These are phyloP conservation scores for Stemphylium vesicarium DNA, from an alignment of 2,329 filamentous ascomycete genomes.

Conservation along the genomic window DNA sequence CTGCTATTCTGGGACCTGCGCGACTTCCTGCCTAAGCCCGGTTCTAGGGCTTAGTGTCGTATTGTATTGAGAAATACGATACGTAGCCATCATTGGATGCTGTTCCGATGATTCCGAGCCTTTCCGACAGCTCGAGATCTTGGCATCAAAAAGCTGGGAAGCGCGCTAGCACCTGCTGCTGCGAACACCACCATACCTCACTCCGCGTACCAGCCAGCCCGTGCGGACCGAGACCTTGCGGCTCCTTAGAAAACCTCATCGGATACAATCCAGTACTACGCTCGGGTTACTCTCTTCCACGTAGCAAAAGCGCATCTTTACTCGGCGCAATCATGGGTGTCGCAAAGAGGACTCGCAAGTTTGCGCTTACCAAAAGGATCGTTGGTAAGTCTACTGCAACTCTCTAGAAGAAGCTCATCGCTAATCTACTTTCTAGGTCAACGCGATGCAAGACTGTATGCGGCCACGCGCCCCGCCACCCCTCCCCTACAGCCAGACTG, in stretches of 20 bases:
- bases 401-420: neutral
- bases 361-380: slow-evolving; percentile 79
- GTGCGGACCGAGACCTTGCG: neutral
- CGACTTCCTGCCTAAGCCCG: neutral
- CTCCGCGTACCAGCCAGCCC: neutral
- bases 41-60: slow-evolving; percentile 1
- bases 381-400: slow-evolving; percentile 60
- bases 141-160: slow-evolving; percentile 14
- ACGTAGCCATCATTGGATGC: neutral
- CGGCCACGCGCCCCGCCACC: slow-evolving; percentile 22
- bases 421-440: slow-evolving; percentile 50
- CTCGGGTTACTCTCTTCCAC: too few species aligned
- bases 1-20: slow-evolving; percentile 15
- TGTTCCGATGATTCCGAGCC: neutral
- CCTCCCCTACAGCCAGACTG: slow-evolving; percentile 10
- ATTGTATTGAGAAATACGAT: neutral
- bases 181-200: neutral
- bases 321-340: slow-evolving; percentile 71
- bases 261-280: too few species aligned
- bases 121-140: neutral
- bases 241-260: neutral
- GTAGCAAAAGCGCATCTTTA: neutral
- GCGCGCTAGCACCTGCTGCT: slow-evolving; percentile 8
- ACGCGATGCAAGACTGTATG: slow-evolving; percentile 73
- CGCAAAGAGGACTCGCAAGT: slow-evolving; percentile 90